Evolutionary conservation across 495 filamentous ascomycete genomes (phyloP), one percentile per base, ranked within the genome.

Genomic region (Cetradonia linearis): DNA sequence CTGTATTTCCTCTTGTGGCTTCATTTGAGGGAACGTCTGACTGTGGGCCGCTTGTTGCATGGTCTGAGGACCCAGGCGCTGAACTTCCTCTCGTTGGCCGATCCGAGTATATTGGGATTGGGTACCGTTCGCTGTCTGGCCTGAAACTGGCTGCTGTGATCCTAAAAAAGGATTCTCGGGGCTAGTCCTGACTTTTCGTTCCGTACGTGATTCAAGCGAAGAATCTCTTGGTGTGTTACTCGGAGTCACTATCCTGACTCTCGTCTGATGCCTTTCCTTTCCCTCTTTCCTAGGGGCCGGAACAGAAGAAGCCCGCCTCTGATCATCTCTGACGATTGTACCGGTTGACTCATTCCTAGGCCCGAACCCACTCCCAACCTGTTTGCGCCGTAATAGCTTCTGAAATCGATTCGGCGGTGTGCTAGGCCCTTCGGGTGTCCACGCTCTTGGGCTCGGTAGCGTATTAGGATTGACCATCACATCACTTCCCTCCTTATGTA

Each of bases 361-460:
- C 13, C n/a, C 33, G 8, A 50, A 13, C 20, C 20, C 46, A 56
- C n/a, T 63, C 38, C 37, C 53, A 30, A 60, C 61, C 1, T 28
- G 30, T 47, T 40, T 38, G 44, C 49, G 63, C 60, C 57, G 60
- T 34, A 6, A 31, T 18, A 61, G 61, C 42, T 62, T 63, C 40
- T 30, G 56, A 44, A 55, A 20, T 40, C 42, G 61, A 38, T 34
- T 60, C 31, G 50, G 57, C 14, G 66, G 56, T 27, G 47, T 59
- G 52, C 57, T 58, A 34, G 53, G 55, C n/a, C 59, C 63, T 58
- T 73, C 72, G 0, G 68, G 68, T 8, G 72, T 68, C 27, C 57
- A 62, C 14, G 64, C 68, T 23, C 70, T 69, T 13, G 72, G 72
- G 34, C 70, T 74, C 20, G 69, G 72, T 33, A 68, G 56, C 34